phyloP scores from a whole-genome alignment of 2,329 filamentous ascomycete genomes.

The Microsporum audouinii region DNA sequence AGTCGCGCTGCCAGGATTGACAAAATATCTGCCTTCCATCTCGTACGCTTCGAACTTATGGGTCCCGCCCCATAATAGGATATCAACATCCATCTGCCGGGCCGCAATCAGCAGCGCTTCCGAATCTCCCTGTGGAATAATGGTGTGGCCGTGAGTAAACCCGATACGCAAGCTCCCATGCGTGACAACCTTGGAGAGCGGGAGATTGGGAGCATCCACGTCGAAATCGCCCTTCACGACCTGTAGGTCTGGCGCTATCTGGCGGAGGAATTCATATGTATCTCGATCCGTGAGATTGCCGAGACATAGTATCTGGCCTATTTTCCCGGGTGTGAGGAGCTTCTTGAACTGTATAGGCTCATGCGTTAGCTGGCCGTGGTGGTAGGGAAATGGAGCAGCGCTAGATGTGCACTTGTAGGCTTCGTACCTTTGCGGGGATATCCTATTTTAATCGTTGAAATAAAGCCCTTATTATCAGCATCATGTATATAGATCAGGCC shows the following conservation, averaged over 20 bases:
- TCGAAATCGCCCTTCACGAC: constrained; percentile 61
- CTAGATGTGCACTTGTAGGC: not conserved
- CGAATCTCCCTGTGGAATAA: constrained; percentile 54
- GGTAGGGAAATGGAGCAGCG: constrained; percentile 5
- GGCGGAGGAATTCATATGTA: constrained; percentile 69
- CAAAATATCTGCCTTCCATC: constrained; percentile 60
- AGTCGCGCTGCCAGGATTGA: constrained; percentile 58
- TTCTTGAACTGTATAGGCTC: constrained; percentile 58
- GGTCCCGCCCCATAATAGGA: constrained; percentile 57
- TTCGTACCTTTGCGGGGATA: constrained; percentile 68
- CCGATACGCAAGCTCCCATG: constrained; percentile 57
- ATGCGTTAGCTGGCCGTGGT: constrained; percentile 9
- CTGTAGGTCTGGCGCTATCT: constrained; percentile 59
- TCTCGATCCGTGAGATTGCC: constrained; percentile 70
- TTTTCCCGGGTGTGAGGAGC: constrained; percentile 71
- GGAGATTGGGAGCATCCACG: constrained; percentile 53
- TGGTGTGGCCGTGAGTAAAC: constrained; percentile 61
- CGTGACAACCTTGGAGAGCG: constrained; percentile 58
- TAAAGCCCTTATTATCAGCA: not conserved
- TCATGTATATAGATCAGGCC: not conserved
- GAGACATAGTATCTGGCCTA: constrained; percentile 67
- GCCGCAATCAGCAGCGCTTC: constrained; percentile 57
- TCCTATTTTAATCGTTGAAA: constrained; percentile 39
- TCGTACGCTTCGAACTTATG: constrained; percentile 62
- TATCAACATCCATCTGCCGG: constrained; percentile 60